Conservation (phyloP, 306 rosid species). For the Rosa multiflora region DNA sequence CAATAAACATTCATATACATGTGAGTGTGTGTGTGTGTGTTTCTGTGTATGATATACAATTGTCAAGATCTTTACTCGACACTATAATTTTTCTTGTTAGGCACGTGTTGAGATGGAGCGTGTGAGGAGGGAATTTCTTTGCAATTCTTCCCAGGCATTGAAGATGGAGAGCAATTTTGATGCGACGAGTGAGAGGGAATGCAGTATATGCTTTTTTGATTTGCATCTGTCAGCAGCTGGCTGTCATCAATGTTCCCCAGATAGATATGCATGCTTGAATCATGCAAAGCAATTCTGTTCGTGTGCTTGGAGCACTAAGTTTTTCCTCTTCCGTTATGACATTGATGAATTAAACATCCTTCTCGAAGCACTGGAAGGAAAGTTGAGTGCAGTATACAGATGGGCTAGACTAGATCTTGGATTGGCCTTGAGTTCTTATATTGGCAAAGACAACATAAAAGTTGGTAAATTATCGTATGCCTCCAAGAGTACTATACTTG, state of each 20-base stretch:
- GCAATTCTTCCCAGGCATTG: conserved; percentile 61
- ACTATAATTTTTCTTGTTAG: conserved; percentile 36
- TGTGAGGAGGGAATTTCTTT: conserved; percentile 59
- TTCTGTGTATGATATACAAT: neutral
- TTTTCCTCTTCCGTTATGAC: conserved; percentile 94
- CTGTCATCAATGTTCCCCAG: conserved; percentile 80
- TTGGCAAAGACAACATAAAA: conserved; percentile 38
- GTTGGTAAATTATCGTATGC: conserved; percentile 10
- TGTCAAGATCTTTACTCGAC: conserved; percentile 10
- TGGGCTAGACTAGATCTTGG: conserved; percentile 98
- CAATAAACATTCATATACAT: neutral
- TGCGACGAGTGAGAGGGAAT: conserved; percentile 86
- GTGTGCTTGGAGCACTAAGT: conserved; percentile 72
- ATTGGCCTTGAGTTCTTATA: conserved; percentile 65
- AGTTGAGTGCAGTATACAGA: conserved; percentile 89
- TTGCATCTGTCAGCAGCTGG: conserved; percentile 95
- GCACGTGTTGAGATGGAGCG: conserved; percentile 82
- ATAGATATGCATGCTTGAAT: conserved; percentile 87
- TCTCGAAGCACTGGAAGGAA: conserved; percentile 96
- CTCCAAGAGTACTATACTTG: conserved; percentile 31
- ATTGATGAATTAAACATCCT: conserved; percentile 71
- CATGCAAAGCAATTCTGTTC: conserved; percentile 89
- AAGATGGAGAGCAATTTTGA: conserved; percentile 94
- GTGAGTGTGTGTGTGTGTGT: neutral
- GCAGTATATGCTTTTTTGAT: conserved; percentile 80